Evolutionary conservation across 306 rosid species (phyloP), one percentile per base, ranked within the genome.

Genomic region (Vigna mungo): DNA sequence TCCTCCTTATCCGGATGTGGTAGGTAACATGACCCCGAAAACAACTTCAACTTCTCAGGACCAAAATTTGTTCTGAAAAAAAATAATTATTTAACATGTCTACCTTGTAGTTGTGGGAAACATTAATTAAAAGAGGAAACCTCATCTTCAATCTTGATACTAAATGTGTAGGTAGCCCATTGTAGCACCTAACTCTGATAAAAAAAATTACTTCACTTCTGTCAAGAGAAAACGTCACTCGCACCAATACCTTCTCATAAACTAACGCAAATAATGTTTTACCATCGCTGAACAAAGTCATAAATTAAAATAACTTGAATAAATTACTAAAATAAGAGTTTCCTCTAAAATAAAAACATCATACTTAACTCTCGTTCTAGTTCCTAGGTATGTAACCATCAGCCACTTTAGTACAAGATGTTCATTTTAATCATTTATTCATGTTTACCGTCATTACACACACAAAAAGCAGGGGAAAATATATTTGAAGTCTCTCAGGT

Each of bases 1-100:
- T 72, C 89, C 81, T 85, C 97, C 87, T 94, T 91, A 55, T 82
- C 98, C 14, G 98, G 98, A 86, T 91, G 98, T 21, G 98, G 98
- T 55, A 94, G 83, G 89, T 88, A 91, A 82, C 96, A 90, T 75
- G 96, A 87, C 70, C 97, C 98, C 7, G 96, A 88, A 81, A 75
- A 82, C 77, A 94, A 78, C 89, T 86, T 91, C 87, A 90, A 74
- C 73, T 82, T 75, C 78, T 81, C 87, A 52, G 41, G 84, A 71
- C 89, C 86, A 68, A 84, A 34, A 49, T 58, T 39, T 8, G 86
- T 78, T 58, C 93, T 90, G 87, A 73, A 83, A 83, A 30, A 83
- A 27, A 83, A 76, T 54, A 8, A 77, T 72, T 48, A 59, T 20
- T 56, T 27, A 51, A 39, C 17, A 58, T 16, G 36, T 14, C 9